Evolutionary conservation across 2,329 filamentous ascomycete genomes (phyloP), one percentile per base, ranked within the genome.

Genomic region (Sodiomyces alkalinus): DNA sequence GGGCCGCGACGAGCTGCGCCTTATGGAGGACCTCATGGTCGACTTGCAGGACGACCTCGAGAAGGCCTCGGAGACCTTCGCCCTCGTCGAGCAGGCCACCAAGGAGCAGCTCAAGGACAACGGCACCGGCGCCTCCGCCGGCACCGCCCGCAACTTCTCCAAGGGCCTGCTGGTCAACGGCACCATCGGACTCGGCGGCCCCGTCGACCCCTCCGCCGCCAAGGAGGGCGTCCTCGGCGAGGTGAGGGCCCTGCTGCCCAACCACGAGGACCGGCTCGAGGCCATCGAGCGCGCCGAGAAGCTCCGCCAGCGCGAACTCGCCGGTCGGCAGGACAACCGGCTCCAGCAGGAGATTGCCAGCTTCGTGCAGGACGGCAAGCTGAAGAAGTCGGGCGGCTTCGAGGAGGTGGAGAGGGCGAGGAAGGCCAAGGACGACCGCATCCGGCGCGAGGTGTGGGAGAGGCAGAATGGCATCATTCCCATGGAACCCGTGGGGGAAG

Each of bases 241-340:
- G 58, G 87, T 98, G 24, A 74, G 90, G 23, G 90, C 90, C 4
- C 60, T 98, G 25, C 81, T 90, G 47, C 86, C 87, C 1, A 96
- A 98, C 46, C 90, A 98, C 50, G 85, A 94, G 51, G 74, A 81
- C 41, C 70, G 90, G 19, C 63, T 98, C 1, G 90, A 96, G 53
- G 90, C 90, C 19, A 98, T 98, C 40, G 86, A 96, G 51, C 74
- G 90, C n/a, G 90, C 90, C 0, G 90, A 96, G 56, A 90, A 86
- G 56, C 66, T 85, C 6, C 68, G 90, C 14, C 80, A 90, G 52
- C 85, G 82, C 47, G 90, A 98, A 48, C 66, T 98, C 1, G 80
- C 82, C 48, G 76, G 62, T 36, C 70, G 90, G 3, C 64, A 63
- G 16, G 80, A 77, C 19, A 80, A 82, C 41, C 63, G 67, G 17